Evolutionary conservation across 495 filamentous ascomycete genomes (phyloP).

Genomic region (Penicillium arizonense): DNA sequence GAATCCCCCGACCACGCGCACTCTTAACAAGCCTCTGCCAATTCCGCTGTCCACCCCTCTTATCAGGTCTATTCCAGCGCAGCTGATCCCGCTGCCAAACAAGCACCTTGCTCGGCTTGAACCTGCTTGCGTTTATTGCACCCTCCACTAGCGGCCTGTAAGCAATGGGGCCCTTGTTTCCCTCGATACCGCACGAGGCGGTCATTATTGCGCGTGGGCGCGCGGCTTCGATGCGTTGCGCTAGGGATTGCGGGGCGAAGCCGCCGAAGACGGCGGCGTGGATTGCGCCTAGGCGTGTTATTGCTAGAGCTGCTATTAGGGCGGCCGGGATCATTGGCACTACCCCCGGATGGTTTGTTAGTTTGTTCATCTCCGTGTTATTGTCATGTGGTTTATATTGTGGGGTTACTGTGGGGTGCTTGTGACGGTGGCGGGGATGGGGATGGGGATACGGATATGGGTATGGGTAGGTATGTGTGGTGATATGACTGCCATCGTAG

Average conservation of each 20-base stretch:
- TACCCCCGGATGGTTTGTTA: constrained; percentile 24
- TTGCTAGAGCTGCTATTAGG: constrained; percentile 78
- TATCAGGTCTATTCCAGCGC: constrained; percentile 65
- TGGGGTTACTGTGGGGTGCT: not conserved
- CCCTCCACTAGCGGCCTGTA: constrained; percentile 73
- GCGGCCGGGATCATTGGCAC: constrained; percentile 97
- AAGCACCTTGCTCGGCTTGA: constrained; percentile 65
- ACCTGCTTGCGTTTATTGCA: constrained; percentile 55
- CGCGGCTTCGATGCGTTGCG: constrained; percentile 85
- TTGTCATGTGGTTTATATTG: no score
- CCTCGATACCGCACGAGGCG: constrained; percentile 90
- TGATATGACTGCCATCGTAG: no score
- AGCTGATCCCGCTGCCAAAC: constrained; percentile 79
- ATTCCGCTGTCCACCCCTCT: constrained; percentile 64
- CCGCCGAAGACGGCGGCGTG: constrained; percentile 93
- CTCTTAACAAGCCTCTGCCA: constrained; percentile 77
- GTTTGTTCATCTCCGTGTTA: no score
- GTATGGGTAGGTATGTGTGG: no score
- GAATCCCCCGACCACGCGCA: constrained; percentile 60
- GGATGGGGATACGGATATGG: no score
- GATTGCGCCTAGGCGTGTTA: constrained; percentile 78
- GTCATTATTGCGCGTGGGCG: constrained; percentile 76
- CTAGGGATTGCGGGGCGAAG: constrained; percentile 76
- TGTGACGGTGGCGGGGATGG: no score
- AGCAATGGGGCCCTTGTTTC: constrained; percentile 67